Evolutionary conservation across 352 stramenopile genomes (phyloP).

Genomic region (Phytophthora sojae): DNA sequence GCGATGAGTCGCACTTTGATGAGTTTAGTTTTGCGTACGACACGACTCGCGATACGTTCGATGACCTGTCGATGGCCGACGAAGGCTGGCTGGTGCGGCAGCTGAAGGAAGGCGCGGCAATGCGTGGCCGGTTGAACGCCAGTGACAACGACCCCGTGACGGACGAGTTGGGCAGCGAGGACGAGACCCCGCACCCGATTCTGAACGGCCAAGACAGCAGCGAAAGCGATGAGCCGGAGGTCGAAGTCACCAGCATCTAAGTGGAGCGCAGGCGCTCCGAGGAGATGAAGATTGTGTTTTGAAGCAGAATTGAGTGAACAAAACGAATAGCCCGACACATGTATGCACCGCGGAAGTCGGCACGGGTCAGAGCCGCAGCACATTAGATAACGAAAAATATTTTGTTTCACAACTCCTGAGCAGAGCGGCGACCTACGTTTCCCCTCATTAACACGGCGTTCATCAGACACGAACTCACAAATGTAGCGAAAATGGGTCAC

Average conservation of each 20-base stretch:
- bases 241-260: conserved; percentile 54
- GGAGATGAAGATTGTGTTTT: conserved; percentile 30
- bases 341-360: conserved; percentile 37
- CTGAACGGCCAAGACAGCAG: conserved; percentile 71
- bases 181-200: conserved; percentile 53
- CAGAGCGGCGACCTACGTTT: too few species aligned
- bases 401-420: conserved; percentile 25
- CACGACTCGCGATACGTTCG: conserved; percentile 76
- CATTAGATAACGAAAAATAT: conserved; percentile 40
- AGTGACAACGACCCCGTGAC: conserved; percentile 60
- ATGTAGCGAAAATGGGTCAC: conserved; percentile 1
- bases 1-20: conserved; percentile 84
- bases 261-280: conserved; percentile 17
- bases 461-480: too few species aligned
- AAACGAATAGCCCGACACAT: conserved; percentile 32
- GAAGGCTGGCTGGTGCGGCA: conserved; percentile 87
- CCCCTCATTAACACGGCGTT: too few species aligned
- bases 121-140: conserved; percentile 74
- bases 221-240: conserved; percentile 71
- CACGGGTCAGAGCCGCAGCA: conserved; percentile 33
- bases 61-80: conserved; percentile 83
- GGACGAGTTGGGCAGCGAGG: conserved; percentile 66
- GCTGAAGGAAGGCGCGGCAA: conserved; percentile 74
- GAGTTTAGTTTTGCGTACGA: conserved; percentile 91
- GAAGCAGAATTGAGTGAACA: conserved; percentile 37